Evolutionary conservation across 805 yeast genomes (phyloP).

Genomic region (Zygosaccharomyces bailii): DNA sequence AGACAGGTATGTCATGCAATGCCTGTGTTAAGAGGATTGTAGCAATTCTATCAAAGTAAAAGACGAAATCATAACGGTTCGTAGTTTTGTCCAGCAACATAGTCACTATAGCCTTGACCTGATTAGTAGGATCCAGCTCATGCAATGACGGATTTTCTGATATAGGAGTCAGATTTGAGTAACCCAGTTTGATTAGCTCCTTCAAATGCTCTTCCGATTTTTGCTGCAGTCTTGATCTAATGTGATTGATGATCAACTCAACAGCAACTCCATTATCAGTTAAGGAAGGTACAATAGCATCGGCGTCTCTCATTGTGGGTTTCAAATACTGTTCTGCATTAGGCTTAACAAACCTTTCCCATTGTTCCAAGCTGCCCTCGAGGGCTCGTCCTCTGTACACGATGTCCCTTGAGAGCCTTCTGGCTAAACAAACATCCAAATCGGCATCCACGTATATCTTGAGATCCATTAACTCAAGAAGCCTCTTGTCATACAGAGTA

Average conservation of each 20-base stretch:
- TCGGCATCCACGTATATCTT: slow-evolving; percentile 93
- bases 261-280: slow-evolving; percentile 80
- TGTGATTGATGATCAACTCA: slow-evolving; percentile 72
- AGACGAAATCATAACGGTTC: slow-evolving; percentile 72
- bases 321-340: slow-evolving; percentile 61
- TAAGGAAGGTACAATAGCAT: slow-evolving; percentile 87
- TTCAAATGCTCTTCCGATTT: slow-evolving; percentile 69
- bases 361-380: slow-evolving; percentile 77
- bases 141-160: slow-evolving; percentile 23
- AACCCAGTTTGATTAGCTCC: slow-evolving; percentile 51
- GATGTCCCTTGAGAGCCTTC: slow-evolving; percentile 85
- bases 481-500: slow-evolving; percentile 66
- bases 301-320: slow-evolving; percentile 68
- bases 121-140: slow-evolving; percentile 51
- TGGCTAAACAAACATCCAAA: slow-evolving; percentile 83
- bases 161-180: slow-evolving; percentile 16
- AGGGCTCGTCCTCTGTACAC: slow-evolving; percentile 82
- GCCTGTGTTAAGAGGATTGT: slow-evolving; percentile 66
- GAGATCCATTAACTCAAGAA: slow-evolving; percentile 74
- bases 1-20: slow-evolving; percentile 48
- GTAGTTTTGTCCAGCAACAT: slow-evolving; percentile 57
- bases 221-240: slow-evolving; percentile 60
- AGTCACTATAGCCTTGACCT: slow-evolving; percentile 67
- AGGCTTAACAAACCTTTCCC: slow-evolving; percentile 91
- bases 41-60: slow-evolving; percentile 82